A percentile compares a stretch with the other conserved stretches of the same genome.
Evolutionary conservation across 345 rosid genomes (phyloP).

Genomic region (Syzygium aromaticum): DNA sequence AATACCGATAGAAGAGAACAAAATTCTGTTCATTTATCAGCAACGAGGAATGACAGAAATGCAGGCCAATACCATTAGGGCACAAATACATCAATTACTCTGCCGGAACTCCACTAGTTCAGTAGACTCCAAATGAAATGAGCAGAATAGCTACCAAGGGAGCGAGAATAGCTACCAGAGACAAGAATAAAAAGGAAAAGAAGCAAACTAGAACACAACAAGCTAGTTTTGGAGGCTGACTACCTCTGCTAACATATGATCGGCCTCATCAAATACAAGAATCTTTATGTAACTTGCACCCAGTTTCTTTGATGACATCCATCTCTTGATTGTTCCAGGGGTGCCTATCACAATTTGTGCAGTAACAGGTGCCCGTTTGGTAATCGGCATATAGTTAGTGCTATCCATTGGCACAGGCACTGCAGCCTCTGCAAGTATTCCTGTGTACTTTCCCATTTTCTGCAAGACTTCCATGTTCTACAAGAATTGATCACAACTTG

Average conservation of each 20-base stretch:
- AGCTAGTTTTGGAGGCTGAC: not conserved
- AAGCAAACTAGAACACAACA: not conserved
- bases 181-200: not conserved
- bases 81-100: not conserved
- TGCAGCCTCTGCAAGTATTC: slow-evolving; percentile 64
- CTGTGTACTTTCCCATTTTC: slow-evolving; percentile 90
- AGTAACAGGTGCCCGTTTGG: slow-evolving; percentile 31
- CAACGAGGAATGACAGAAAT: not conserved
- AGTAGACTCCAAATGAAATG: not conserved
- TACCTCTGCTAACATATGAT: slow-evolving; percentile 95
- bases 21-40: not conserved
- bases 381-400: slow-evolving; percentile 19
- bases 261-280: slow-evolving; percentile 97
- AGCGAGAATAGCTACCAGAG: not conserved
- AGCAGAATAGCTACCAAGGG: not conserved
- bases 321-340: slow-evolving; percentile 84
- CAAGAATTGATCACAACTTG: not conserved
- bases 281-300: slow-evolving; percentile 41
- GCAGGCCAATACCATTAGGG: not conserved
- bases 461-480: slow-evolving; percentile 89
- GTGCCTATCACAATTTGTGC: slow-evolving; percentile 94
- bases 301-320: slow-evolving; percentile 61
- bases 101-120: not conserved
- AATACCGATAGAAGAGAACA: not conserved
- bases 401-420: slow-evolving; percentile 75